Evolutionary conservation across 2,329 filamentous ascomycete species (phyloP).

Genomic region (Juglanconis sp.): DNA sequence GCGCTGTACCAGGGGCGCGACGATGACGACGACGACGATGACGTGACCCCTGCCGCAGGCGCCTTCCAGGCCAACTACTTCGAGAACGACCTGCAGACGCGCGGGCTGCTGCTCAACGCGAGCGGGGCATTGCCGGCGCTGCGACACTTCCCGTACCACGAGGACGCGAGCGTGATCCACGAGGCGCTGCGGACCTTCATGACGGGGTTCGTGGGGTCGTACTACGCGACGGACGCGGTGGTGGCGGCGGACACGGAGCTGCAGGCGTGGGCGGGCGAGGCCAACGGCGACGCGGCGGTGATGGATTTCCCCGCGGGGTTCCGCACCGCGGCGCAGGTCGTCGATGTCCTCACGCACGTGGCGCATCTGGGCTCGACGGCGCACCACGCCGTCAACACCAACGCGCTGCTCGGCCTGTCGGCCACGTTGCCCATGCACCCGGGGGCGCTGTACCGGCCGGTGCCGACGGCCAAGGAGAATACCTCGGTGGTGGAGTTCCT

Average conservation of each 20-base stretch:
- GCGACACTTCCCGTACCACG: conserved; percentile 38
- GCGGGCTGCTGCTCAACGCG: conserved; percentile 39
- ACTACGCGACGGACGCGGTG: conserved; percentile 33
- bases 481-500: conserved; percentile 33
- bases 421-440: conserved; percentile 39
- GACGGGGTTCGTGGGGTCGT: conserved; percentile 37
- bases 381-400: conserved; percentile 41
- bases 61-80: conserved; percentile 38
- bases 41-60: conserved; percentile 22
- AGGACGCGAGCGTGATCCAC: conserved; percentile 36
- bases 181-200: conserved; percentile 35
- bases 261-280: conserved; percentile 40
- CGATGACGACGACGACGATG: too few relatives aligned
- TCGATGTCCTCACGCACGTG: conserved; percentile 38
- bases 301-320: conserved; percentile 37
- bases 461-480: conserved; percentile 36
- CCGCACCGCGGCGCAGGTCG: conserved; percentile 26
- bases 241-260: conserved; percentile 38
- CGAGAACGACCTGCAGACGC: conserved; percentile 29
- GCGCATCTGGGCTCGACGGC: conserved; percentile 31
- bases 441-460: conserved; percentile 33
- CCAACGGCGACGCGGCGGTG: conserved; percentile 30
- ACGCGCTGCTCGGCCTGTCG: conserved; percentile 32
- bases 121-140: background rate
- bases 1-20: conserved; percentile 23